phyloP scores from a whole-genome alignment of 768 basidiomycete genomes.

The Boletus rex-veris region DNA sequence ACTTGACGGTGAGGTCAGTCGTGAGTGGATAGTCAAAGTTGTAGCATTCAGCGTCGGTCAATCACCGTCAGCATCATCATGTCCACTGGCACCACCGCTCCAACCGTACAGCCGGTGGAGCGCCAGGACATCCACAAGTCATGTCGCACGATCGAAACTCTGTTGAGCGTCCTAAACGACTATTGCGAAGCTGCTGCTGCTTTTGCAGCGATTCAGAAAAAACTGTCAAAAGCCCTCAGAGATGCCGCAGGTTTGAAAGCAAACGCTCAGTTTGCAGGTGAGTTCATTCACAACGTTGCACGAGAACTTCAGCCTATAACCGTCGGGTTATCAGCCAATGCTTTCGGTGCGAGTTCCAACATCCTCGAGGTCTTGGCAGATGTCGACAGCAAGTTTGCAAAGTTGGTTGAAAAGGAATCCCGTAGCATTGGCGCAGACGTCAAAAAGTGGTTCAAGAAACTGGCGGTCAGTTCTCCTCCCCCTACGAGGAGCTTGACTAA shows the following conservation, averaged over 20 bases:
- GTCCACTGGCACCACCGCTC: slow-evolving; percentile 8
- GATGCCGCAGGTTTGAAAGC: slow-evolving; percentile 62
- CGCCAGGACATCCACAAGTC: slow-evolving; percentile 75
- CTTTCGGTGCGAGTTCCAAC: slow-evolving; percentile 58
- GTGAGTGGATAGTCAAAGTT: too few relatives aligned
- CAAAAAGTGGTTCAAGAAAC: slow-evolving; percentile 85
- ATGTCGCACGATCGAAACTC: slow-evolving; percentile 69
- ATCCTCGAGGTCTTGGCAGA: slow-evolving; percentile 72
- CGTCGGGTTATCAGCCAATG: slow-evolving; percentile 47
- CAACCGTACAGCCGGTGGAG: slow-evolving; percentile 44
- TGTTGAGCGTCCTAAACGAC: slow-evolving; percentile 64
- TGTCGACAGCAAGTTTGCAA: slow-evolving; percentile 71
- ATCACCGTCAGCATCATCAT: slow-evolving; percentile 16
- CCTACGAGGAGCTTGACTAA: neutral
- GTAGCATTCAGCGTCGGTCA: too few relatives aligned
- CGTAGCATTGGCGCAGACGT: slow-evolving; percentile 61
- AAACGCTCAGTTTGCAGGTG: slow-evolving; percentile 62
- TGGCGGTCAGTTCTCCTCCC: slow-evolving; percentile 50
- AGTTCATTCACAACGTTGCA: slow-evolving; percentile 15
- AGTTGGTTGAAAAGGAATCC: slow-evolving; percentile 71
- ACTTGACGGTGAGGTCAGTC: neutral
- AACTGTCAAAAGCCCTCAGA: slow-evolving; percentile 63
- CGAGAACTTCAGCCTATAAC: neutral
- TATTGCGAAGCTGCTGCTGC: slow-evolving; percentile 70
- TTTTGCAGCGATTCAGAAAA: slow-evolving; percentile 67